These are phyloP conservation scores for Talaromyces pinophilus DNA, from an alignment of 2,329 filamentous ascomycete genomes.

Conservation along the genomic window DNA sequence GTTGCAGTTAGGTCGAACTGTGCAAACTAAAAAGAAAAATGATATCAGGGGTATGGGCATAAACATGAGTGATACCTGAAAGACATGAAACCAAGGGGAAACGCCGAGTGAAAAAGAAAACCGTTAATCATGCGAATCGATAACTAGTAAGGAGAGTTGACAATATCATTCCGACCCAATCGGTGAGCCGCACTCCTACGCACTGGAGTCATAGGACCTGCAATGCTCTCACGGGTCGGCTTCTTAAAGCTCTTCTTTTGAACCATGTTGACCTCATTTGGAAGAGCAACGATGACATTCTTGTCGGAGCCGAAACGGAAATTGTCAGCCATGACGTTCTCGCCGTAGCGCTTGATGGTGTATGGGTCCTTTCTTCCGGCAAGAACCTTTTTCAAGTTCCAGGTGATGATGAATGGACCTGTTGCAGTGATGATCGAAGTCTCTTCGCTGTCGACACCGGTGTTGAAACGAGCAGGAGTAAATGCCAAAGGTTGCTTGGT, in stretches of 20 bases:
- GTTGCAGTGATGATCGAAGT: slow-evolving; percentile 96
- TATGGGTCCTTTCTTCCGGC: slow-evolving; percentile 82
- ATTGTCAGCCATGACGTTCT: slow-evolving; percentile 96
- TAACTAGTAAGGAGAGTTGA: slow-evolving; percentile 61
- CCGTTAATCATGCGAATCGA: slow-evolving; percentile 2
- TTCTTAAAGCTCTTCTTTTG: slow-evolving; percentile 79
- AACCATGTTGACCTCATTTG: slow-evolving; percentile 98
- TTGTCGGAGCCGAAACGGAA: slow-evolving; percentile 97
- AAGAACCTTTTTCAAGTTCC: slow-evolving; percentile 89
- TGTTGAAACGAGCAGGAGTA: slow-evolving; percentile 92
- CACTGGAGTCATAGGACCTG: slow-evolving; percentile 56
- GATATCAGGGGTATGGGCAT: slow-evolving; percentile 13
- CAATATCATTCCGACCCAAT: slow-evolving; percentile 79
- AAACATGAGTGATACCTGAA: not conserved
- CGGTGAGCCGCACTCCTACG: slow-evolving; percentile 40
- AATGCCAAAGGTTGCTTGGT: slow-evolving; percentile 84
- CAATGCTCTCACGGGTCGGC: slow-evolving; percentile 91
- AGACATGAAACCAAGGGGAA: not conserved
- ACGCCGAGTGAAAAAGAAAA: not conserved
- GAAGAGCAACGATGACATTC: slow-evolving; percentile 94
- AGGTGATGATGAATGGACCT: slow-evolving; percentile 94
- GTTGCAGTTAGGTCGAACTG: not conserved
- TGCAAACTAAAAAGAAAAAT: not conserved
- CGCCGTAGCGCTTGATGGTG: slow-evolving; percentile 92
- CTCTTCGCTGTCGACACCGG: slow-evolving; percentile 75